A percentile compares a stretch with the other conserved stretches of the same genome.
phyloP scores from a whole-genome alignment of 257 asterid genomes.

The Solanum arcanum region DNA sequence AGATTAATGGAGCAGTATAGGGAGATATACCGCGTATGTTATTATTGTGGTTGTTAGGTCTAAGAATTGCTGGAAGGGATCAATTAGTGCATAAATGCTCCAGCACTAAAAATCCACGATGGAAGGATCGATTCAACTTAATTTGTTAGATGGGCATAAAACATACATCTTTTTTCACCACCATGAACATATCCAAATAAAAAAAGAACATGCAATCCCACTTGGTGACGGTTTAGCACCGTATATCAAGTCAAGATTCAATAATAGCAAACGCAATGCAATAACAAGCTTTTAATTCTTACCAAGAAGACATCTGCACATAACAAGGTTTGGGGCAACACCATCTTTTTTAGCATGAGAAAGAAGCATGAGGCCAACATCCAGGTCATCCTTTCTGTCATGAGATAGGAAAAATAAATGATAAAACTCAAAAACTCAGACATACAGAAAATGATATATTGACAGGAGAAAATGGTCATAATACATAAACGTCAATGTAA shows the following conservation, averaged over 20 bases:
- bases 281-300: slow-evolving; percentile 11
- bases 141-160: background rate
- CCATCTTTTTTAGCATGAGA: slow-evolving; percentile 87
- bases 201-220: background rate
- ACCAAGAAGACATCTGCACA: slow-evolving; percentile 90
- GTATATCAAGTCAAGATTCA: background rate
- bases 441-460: background rate
- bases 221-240: background rate
- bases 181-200: background rate
- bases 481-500: background rate
- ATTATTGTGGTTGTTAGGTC: background rate
- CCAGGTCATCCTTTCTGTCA: slow-evolving; percentile 77
- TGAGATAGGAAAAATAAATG: slow-evolving; percentile 7
- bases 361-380: slow-evolving; percentile 63
- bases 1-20: background rate
- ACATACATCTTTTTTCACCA: background rate
- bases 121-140: background rate
- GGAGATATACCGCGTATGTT: background rate
- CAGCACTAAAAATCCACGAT: background rate
- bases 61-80: background rate
- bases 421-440: background rate
- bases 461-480: background rate
- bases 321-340: slow-evolving; percentile 72
- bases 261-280: background rate
- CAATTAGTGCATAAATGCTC: background rate